These are phyloP conservation scores for Trypanosoma melophagium DNA, from an alignment of 208 protist species.

Conservation along the genomic window DNA sequence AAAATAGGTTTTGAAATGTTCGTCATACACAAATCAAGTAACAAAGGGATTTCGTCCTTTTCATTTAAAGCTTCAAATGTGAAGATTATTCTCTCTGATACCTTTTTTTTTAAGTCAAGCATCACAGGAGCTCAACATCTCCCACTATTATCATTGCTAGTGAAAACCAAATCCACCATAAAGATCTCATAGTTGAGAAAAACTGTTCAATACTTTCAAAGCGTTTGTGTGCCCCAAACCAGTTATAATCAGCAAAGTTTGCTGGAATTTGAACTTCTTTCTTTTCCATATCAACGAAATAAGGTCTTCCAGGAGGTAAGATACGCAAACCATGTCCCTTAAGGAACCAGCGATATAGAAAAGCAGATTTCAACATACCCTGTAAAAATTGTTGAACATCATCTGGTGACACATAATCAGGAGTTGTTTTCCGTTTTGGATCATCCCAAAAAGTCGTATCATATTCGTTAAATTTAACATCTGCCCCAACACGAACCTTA, in stretches of 20 bases:
- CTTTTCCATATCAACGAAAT: conserved; percentile 69
- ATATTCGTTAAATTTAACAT: conserved; percentile 78
- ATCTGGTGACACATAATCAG: conserved; percentile 76
- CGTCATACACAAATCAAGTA: no score
- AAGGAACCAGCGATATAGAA: conserved; percentile 85
- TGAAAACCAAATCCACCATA: conserved; percentile 89
- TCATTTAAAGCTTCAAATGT: conserved; percentile 1
- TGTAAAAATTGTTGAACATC: conserved; percentile 74
- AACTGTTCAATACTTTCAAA: conserved; percentile 68
- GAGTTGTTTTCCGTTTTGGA: conserved; percentile 46
- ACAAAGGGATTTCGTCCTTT: no score
- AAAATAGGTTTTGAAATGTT: no score
- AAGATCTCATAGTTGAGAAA: conserved; percentile 49
- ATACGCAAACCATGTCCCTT: conserved; percentile 78
- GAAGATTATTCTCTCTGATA: conserved; percentile 8
- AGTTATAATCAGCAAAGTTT: conserved; percentile 89
- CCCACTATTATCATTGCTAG: conserved; percentile 72
- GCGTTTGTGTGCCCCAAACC: conserved; percentile 57
- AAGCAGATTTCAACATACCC: conserved; percentile 60
- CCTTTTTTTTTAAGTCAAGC: background rate
- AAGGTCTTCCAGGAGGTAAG: conserved; percentile 60
- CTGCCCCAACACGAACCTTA: conserved; percentile 65
- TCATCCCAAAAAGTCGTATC: conserved; percentile 88
- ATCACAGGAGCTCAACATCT: conserved; percentile 79
- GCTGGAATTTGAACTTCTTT: conserved; percentile 80